Conservation (phyloP, 495 filamentous ascomycete genomes). For the Platismatia glauca region DNA sequence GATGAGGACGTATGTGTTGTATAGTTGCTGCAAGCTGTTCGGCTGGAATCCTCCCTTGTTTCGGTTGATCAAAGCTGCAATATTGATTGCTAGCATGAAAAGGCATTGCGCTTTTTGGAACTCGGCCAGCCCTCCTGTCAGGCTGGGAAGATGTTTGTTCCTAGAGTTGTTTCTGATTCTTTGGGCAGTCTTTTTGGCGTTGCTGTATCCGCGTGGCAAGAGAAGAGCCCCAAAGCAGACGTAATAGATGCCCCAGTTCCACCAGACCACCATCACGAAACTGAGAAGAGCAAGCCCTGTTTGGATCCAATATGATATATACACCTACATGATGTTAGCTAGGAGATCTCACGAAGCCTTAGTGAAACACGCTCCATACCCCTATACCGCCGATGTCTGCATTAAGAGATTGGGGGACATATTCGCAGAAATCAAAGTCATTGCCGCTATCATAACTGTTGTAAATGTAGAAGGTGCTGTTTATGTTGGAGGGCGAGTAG, state of each 20-base stretch:
- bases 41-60: slow-evolving; percentile 17
- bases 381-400: slow-evolving; percentile 20
- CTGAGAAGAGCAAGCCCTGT: slow-evolving; percentile 17
- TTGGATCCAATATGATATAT: slow-evolving; percentile 23
- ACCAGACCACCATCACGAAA: slow-evolving; percentile 11
- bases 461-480: background rate
- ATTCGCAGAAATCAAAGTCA: background rate
- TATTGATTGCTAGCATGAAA: slow-evolving; percentile 25
- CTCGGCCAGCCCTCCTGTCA: slow-evolving; percentile 15
- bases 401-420: background rate
- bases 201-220: slow-evolving; percentile 1
- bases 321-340: slow-evolving; percentile 10
- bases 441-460: background rate
- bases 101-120: slow-evolving; percentile 27
- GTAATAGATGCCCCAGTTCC: slow-evolving; percentile 13
- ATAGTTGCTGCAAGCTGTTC: slow-evolving; percentile 20
- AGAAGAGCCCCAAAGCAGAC: slow-evolving; percentile 4
- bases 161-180: background rate
- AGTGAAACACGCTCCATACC: background rate
- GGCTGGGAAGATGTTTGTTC: slow-evolving; percentile 14
- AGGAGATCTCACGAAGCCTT: background rate
- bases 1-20: slow-evolving; percentile 17
- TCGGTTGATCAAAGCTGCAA: slow-evolving; percentile 17
- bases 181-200: slow-evolving; percentile 1
- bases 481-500: background rate